A percentile compares a stretch with the other conserved stretches of the same genome.
Conservation (phyloP, 768 basidiomycete genomes). For the Ramaria rubella region DNA sequence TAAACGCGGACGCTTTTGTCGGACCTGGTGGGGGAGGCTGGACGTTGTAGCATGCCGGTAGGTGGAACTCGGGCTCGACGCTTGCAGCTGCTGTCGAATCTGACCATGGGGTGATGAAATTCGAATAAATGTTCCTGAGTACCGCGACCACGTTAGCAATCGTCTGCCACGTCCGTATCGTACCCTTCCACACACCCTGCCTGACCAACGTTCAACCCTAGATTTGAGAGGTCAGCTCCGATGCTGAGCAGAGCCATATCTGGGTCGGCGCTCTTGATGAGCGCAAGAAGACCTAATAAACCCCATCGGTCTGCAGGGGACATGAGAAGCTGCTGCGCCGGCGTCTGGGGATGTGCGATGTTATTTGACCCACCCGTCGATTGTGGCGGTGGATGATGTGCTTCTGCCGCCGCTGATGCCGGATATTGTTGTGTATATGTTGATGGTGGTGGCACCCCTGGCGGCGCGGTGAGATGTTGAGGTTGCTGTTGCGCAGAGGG, state of each 20-base stretch:
- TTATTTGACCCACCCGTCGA: neutral
- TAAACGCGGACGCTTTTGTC: conserved; percentile 74
- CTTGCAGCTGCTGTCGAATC: conserved; percentile 79
- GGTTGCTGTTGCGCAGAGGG: conserved; percentile 26
- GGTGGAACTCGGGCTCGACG: conserved; percentile 88
- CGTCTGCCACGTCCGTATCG: neutral
- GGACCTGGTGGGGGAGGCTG: conserved; percentile 81
- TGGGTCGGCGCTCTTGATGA: conserved; percentile 81
- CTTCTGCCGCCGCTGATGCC: conserved; percentile 22
- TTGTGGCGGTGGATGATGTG: conserved; percentile 14
- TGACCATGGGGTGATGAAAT: conserved; percentile 95
- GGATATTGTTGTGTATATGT: conserved; percentile 31
- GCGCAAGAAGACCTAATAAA: conserved; percentile 72
- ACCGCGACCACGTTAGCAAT: neutral
- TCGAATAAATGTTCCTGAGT: conserved; percentile 74
- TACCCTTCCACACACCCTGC: conserved; percentile 54
- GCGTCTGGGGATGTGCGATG: conserved; percentile 63
- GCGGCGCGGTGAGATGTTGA: conserved; percentile 50
- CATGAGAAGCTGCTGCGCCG: conserved; percentile 88
- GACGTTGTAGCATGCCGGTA: conserved; percentile 90
- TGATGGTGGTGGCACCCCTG: conserved; percentile 38
- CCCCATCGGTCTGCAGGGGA: conserved; percentile 96
- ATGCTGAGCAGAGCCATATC: conserved; percentile 78
- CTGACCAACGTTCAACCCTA: conserved; percentile 85
- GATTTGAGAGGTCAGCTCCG: conserved; percentile 85